Evolutionary conservation across 768 basidiomycete species (phyloP), one percentile per base, ranked within the genome.

Genomic region (Suillus occidentalis): DNA sequence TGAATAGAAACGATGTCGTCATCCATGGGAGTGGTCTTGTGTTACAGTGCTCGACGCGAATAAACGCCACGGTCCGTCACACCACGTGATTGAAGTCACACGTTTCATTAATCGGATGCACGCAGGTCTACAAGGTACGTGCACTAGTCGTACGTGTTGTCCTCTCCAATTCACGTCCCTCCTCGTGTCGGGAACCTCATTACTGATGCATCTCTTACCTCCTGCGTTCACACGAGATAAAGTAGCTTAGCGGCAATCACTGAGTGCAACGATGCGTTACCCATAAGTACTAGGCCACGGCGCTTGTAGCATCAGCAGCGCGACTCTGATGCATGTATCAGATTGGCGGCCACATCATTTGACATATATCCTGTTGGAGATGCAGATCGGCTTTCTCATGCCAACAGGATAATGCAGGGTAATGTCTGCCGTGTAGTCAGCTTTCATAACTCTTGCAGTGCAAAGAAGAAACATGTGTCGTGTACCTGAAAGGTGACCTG

Each of bases 1-100:
- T 67, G 73, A 64, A 77, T 70, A 50, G 76, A 77, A 37, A 77
- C 70, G 69, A 76, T 75, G 67, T 77, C 76, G 73, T 76, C 74
- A 70, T 69, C 60, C 75, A 77, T 77, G 53, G 28, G 60, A 20
- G 53, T n/a, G 34, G 4, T 13, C 9, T 10, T 31, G 31, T 31
- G 6, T 53, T 4, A 28, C 18, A 16, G 14, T 18, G 34, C 37
- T 58, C 9, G 9, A 59, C 57, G 57, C 58, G 58, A 42, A 42
- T 28, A 7, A 42, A n/a, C 20, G 6, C 20, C 76, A 61, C 75
- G 75, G 66, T 28, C 0, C 0, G 72, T 76, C 70, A 77, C 75
- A 39, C 61, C 75, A 76, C 73, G 72, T 76, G 75, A 18, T 6
- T 0, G 0, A 56, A 67, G 60, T 72, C 49, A 63, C 55, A 31